Conservation (phyloP, 345 rosid species). For the Acer saccharum region DNA sequence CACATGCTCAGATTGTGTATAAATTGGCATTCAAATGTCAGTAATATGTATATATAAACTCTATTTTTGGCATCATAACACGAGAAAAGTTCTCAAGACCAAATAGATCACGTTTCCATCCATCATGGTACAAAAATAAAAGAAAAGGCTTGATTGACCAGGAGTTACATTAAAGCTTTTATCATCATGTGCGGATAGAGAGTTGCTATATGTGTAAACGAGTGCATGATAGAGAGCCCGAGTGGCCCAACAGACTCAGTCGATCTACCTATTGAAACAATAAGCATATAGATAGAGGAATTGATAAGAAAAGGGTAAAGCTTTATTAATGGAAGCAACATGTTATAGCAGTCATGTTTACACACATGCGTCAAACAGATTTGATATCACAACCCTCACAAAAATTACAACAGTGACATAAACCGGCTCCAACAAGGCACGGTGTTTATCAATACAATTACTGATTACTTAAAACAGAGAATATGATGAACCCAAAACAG, state of each 20-base stretch:
- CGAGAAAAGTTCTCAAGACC: not conserved
- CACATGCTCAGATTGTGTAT: not conserved
- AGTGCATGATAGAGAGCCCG: no score
- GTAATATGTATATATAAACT: no score
- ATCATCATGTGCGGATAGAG: not conserved
- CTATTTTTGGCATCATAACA: not conserved
- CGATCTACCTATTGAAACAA: not conserved
- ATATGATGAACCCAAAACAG: constrained; percentile 57
- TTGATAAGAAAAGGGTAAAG: no score
- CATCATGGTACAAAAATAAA: not conserved
- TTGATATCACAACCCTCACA: not conserved
- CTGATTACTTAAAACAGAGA: constrained; percentile 34
- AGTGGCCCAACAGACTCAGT: no score
- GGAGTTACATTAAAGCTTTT: not conserved
- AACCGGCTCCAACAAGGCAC: not conserved
- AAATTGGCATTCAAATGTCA: not conserved
- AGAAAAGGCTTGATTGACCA: not conserved
- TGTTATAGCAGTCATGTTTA: not conserved
- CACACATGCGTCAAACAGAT: not conserved
- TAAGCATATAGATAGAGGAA: not conserved
- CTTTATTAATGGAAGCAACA: not conserved
- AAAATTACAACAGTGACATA: not conserved
- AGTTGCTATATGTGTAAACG: no score
- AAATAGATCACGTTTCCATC: not conserved
- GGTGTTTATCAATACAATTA: not conserved